Base-by-base conservation (phyloP, 1,139 yeast species). In the Yamadazyma taylorii region DNA sequence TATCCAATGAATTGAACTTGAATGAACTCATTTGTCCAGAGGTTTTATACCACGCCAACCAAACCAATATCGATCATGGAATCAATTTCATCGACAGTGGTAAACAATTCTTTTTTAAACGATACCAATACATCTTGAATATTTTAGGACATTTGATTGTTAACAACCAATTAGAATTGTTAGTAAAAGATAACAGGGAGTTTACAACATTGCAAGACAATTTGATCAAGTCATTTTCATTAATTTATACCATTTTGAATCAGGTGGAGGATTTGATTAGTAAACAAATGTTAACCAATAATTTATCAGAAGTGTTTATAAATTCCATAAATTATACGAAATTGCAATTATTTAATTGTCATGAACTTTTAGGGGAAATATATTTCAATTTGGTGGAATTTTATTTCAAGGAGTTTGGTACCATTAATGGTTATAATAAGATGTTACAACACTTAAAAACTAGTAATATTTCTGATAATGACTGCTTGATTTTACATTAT, bases 51-150 rank as follows among this genome's bases (percentile, higher is more conserved):
- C 43, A 60, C 39, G 73, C 86, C 3, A 55, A 69, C 4, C 58
- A 60, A 3, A 63, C 71, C 14, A 62, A 70, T 12, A 61, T 58
- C 31, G 53, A 73, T 29, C 67, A 75, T 22, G 89, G 86, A 4
- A 63, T 80, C 5, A 64, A 74, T 2, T 66, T 81, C 17, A 52
- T 74, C 4, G 95, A 87, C 49, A 73, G 81, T 23, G 95, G 92
- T 1, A 73, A 81, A 46, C 76, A 85, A n/a, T 70, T 79, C 5
- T 88, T 76, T 54, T 86, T 80, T 53, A 62, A 78, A 38, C 73
- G 97, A 48, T 73, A 81, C 36, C 84, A 80, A 52, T 84, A 78
- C 48, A 79, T 89, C 15, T 60, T 90, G 34, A 86, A 85, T 49
- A 78, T 87, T 25, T 69, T 82, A 17, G 79, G 86, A 6, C 85